Percentiles rank a stretch among this genome's conserved stretches.
Evolutionary conservation across 2,329 filamentous ascomycete genomes (phyloP).

Genomic region (Akanthomyces lecanii): DNA sequence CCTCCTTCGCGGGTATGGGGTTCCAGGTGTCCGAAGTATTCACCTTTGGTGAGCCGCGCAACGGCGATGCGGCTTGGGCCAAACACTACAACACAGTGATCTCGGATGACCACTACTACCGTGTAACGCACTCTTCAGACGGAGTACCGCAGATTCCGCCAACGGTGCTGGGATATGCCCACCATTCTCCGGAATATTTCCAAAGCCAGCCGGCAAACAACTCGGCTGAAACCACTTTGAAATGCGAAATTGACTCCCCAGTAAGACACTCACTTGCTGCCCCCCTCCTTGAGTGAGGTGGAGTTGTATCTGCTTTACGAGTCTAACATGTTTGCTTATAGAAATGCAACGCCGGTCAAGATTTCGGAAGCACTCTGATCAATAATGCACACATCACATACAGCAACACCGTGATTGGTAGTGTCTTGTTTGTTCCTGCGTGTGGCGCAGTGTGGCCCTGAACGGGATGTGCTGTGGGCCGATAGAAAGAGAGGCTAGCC

Average conservation of each 20-base stretch:
- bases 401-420: constrained; percentile 15
- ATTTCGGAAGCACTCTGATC: neutral
- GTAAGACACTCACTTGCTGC: neutral
- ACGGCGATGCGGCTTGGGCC: constrained; percentile 11
- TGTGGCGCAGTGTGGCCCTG: constrained; percentile 13
- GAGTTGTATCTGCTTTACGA: neutral
- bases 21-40: constrained; percentile 3
- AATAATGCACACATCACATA: constrained; percentile 10
- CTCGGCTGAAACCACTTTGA: constrained; percentile 1
- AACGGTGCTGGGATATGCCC: constrained; percentile 50
- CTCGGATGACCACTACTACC: constrained; percentile 22
- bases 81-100: neutral
- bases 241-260: constrained; percentile 11
- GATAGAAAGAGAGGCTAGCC: too few relatives aligned
- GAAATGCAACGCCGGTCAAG: constrained; percentile 13
- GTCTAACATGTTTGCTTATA: neutral
- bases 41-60: constrained; percentile 11
- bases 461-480: neutral
- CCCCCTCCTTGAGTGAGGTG: neutral
- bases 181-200: constrained; percentile 45
- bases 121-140: constrained; percentile 60
- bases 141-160: constrained; percentile 60
- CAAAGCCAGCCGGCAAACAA: constrained; percentile 2
- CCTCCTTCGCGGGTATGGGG: constrained; percentile 3
- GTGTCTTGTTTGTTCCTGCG: constrained; percentile 6